phyloP scores from a whole-genome alignment of 169 alveolate species.

The Plasmodium reichenowi region DNA sequence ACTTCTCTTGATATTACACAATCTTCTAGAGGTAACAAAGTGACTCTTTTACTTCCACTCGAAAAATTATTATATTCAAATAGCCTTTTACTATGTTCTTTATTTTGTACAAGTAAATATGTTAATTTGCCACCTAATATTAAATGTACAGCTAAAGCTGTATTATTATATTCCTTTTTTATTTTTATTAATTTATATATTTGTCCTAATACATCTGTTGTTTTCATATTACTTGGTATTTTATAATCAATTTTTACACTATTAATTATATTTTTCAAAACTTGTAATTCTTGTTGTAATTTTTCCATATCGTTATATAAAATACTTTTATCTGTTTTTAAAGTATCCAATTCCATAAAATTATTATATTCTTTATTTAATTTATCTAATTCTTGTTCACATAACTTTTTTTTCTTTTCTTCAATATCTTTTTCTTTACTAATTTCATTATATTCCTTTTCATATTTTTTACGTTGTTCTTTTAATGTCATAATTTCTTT shows the following conservation, averaged over 20 bases:
- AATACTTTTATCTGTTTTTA: slow-evolving; percentile 70
- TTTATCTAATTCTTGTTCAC: slow-evolving; percentile 76
- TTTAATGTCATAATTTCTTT: slow-evolving; percentile 69
- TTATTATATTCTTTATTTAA: slow-evolving; percentile 60
- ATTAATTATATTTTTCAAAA: slow-evolving; percentile 45
- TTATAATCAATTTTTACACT: slow-evolving; percentile 40
- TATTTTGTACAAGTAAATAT: slow-evolving; percentile 80
- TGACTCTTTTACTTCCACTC: slow-evolving; percentile 73
- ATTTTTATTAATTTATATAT: slow-evolving; percentile 80
- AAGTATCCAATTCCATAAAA: slow-evolving; percentile 49
- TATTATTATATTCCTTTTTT: slow-evolving; percentile 71
- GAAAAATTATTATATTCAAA: slow-evolving; percentile 81
- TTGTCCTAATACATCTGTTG: slow-evolving; percentile 79
- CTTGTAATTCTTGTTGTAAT: slow-evolving; percentile 38
- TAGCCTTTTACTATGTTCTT: slow-evolving; percentile 78
- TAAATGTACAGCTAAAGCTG: slow-evolving; percentile 82
- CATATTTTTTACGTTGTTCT: slow-evolving; percentile 76
- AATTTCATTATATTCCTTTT: slow-evolving; percentile 76
- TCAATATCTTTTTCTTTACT: slow-evolving; percentile 79
- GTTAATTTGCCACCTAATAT: slow-evolving; percentile 80
- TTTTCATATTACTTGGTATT: slow-evolving; percentile 49
- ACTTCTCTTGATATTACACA: slow-evolving; percentile 76
- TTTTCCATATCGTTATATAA: slow-evolving; percentile 70
- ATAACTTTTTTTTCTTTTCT: slow-evolving; percentile 69
- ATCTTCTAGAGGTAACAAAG: slow-evolving; percentile 84